Conservation (phyloP, 192 early-diverging fungal genomes). For the Lunasporangiospora selenospora region DNA sequence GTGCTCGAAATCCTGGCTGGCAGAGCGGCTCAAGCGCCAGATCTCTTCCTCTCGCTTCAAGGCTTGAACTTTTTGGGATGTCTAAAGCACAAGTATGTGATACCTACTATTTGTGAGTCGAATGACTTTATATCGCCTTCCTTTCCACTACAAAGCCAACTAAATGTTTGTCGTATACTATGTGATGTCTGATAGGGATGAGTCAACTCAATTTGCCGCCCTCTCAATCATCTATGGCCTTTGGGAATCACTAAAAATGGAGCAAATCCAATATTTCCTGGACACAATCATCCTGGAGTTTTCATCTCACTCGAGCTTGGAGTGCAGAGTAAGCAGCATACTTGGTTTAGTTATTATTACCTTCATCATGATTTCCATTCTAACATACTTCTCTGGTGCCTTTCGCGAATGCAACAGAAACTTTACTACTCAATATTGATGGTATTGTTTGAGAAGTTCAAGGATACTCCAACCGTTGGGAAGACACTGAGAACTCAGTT, state of each 20-base stretch:
- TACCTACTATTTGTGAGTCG: too few relatives aligned
- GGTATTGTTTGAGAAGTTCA: constrained; percentile 26
- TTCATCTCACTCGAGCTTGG: constrained; percentile 50
- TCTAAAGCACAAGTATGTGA: constrained; percentile 55
- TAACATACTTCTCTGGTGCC: neutral
- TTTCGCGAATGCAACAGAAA: constrained; percentile 29
- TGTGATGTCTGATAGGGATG: constrained; percentile 60
- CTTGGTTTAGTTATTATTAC: neutral
- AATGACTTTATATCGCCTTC: too few relatives aligned
- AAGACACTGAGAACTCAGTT: constrained; percentile 41
- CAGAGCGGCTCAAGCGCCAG: constrained; percentile 49
- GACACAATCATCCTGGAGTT: constrained; percentile 56
- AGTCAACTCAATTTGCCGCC: constrained; percentile 59
- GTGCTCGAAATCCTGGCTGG: constrained; percentile 64
- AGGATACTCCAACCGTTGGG: constrained; percentile 2
- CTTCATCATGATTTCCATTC: neutral
- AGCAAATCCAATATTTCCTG: constrained; percentile 60
- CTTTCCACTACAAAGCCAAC: too few relatives aligned
- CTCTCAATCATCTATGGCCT: constrained; percentile 62
- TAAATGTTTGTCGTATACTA: too few relatives aligned
- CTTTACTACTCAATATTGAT: constrained; percentile 56
- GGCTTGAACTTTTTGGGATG: constrained; percentile 57
- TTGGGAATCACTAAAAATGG: constrained; percentile 34
- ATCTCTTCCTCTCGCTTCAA: constrained; percentile 63
- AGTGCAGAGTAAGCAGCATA: constrained; percentile 54